Base-by-base conservation (phyloP, 257 asterid species). In the Solanum appendiculatum region DNA sequence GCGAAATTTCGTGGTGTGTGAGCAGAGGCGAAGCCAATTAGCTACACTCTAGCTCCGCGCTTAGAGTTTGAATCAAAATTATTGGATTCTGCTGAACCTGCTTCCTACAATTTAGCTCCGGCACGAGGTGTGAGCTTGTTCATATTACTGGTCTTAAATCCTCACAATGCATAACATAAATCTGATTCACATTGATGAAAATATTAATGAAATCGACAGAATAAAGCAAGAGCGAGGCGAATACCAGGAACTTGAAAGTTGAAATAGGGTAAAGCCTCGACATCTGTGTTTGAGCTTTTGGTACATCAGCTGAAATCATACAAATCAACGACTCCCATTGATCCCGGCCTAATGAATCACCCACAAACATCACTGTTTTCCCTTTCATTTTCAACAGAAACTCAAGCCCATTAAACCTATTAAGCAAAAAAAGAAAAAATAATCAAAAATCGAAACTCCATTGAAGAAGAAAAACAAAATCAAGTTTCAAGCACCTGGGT, bases 301-400 rank as follows among this genome's bases (percentile, higher is more conserved):
- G 92, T n/a, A 88, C 93, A 15, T 85, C 96, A 39, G 98, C 92
- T 60, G 95, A 89, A 51, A 96, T 91, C 98, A 97, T 88, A 88
- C 99, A 97, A 68, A 95, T 80, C 88, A 97, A 88, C 23, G 99
- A 96, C 89, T 97, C 92, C 99, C 99, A 97, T 88, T 97, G 99
- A 88, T 97, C 96, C 78, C 95, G 89, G 14, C 99, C 99, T 87
- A 97, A 82, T 18, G 99, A 97, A 70, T 97, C 99, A 1, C 99
- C 99, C 73, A 97, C 99, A 88, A 97, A 97, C 99, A 97, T 96
- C 89, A 97, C 92, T 14, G 90, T 95, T 83, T 91, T 91, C 83
- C 92, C 93, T 87, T 66, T 89, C 92, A 91, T 89, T 51, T 83
- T 89, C 82, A 63, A 33, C 81, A 91, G 86, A 87, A 91, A 91